Evolutionary conservation across 768 basidiomycete genomes (phyloP), one percentile per base, ranked within the genome.

Genomic region (Serendipita sp.): DNA sequence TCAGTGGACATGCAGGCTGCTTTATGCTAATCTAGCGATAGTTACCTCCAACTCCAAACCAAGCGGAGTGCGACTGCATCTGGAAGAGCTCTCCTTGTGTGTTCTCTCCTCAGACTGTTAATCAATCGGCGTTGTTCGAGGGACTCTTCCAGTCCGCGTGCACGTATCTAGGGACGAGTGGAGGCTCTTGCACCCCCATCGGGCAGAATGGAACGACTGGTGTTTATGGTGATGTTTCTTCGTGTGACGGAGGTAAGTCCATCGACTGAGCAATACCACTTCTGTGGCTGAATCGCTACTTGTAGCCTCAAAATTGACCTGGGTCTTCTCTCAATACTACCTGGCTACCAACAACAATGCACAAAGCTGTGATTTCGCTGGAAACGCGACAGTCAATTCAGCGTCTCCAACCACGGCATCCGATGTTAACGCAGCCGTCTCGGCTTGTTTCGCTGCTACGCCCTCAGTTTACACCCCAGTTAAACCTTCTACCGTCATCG

Each of bases 31-130:
- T 31, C 4, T 34, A 11, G 17, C 24, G 4, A 11, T n/a, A 58
- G 53, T 75, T 95, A 34, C 93, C 93, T 17, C 83, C 86, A 0
- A 96, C 93, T 3, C 93, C 93, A 2, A 85, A 89, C 70, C 79
- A 84, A 60, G 73, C 77, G 26, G 85, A 84, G n/a, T 96, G 93
- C 73, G 73, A 78, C 62, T 96, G 93, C 71, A 69, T 94, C 67
- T 77, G 82, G 71, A 74, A 72, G 61, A 72, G 72, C 58, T 77
- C 77, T 22, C 77, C 94, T 61, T 96, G 93, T 71, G 77, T 76
- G 65, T 91, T 91, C 69, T 84, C 77, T 4, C 84, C 85, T 26
- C 67, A 75, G 42, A 83, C 82, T 1, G 73, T 74, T 16, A 85
- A 87, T 72, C 81, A 82, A 65, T 81, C 75, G 26, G 76, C 72